These are phyloP conservation scores for Neoboletus subvelutipes DNA, from an alignment of 768 basidiomycete genomes.

Conservation along the genomic window DNA sequence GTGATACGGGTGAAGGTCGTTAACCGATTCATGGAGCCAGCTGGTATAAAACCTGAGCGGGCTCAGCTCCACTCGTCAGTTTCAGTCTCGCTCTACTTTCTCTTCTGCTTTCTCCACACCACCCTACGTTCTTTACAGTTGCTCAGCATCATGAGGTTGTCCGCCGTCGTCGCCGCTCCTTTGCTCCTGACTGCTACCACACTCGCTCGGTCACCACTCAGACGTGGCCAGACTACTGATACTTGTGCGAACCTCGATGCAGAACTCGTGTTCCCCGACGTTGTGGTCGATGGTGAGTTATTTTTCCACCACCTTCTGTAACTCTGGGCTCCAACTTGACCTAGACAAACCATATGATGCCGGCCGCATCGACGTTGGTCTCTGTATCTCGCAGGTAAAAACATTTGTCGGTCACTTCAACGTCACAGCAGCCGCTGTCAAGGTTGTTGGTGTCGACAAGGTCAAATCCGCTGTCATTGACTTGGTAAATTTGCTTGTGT, in stretches of 20 bases:
- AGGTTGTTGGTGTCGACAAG: slow-evolving; percentile 22
- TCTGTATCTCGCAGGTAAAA: slow-evolving; percentile 31
- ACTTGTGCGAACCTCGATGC: slow-evolving; percentile 16
- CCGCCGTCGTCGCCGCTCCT: slow-evolving; percentile 14
- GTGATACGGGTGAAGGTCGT: slow-evolving; percentile 4
- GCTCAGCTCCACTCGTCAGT: background rate
- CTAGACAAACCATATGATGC: slow-evolving; percentile 22
- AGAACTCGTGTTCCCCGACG: slow-evolving; percentile 20
- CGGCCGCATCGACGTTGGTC: slow-evolving; percentile 28
- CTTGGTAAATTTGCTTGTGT: slow-evolving; percentile 20
- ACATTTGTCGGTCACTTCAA: slow-evolving; percentile 24
- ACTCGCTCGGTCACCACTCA: slow-evolving; percentile 17
- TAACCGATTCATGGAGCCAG: slow-evolving; percentile 7
- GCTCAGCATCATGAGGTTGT: slow-evolving; percentile 16
- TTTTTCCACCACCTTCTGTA: too few species aligned
- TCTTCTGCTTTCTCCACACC: background rate
- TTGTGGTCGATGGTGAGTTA: slow-evolving; percentile 9
- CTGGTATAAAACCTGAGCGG: slow-evolving; percentile 8
- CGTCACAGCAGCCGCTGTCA: slow-evolving; percentile 22
- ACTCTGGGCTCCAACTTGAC: background rate
- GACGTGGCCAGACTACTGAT: slow-evolving; percentile 8
- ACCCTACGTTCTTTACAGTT: background rate
- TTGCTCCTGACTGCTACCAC: slow-evolving; percentile 17
- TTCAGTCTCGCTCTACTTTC: background rate
- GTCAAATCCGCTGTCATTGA: slow-evolving; percentile 21